Conservation (phyloP, 2,329 filamentous ascomycete genomes). For the Fusarium devonianum region DNA sequence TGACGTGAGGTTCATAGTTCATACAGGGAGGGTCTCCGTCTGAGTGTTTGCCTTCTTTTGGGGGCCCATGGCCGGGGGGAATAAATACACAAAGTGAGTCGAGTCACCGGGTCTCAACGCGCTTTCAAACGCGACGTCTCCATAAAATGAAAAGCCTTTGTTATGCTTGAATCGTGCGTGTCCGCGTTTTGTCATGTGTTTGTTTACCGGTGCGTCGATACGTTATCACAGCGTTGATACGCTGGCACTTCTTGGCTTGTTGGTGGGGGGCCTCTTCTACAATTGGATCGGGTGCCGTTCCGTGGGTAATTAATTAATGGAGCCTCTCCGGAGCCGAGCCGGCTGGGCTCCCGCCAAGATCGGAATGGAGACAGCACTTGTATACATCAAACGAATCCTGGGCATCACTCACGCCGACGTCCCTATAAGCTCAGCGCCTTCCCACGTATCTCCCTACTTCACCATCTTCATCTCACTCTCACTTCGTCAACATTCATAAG, state of each 20-base stretch:
- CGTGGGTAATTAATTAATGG: slow-evolving; percentile 9
- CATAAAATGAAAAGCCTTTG: background rate
- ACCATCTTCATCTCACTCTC: no score
- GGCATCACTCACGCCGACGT: no score
- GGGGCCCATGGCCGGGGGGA: no score
- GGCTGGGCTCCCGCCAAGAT: no score
- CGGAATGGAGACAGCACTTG: no score
- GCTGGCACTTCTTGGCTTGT: slow-evolving; percentile 22
- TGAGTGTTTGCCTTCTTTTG: slow-evolving; percentile 25
- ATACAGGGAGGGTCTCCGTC: no score
- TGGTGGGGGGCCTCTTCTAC: slow-evolving; percentile 2
- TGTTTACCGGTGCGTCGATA: slow-evolving; percentile 13
- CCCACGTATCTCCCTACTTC: no score
- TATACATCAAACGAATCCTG: no score
- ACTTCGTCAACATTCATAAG: no score
- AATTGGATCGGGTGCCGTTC: slow-evolving; percentile 3
- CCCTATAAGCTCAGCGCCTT: no score
- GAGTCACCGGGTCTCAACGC: background rate
- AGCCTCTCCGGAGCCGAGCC: slow-evolving; percentile 3
- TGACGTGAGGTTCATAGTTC: slow-evolving; percentile 3
- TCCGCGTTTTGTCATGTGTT: slow-evolving; percentile 10
- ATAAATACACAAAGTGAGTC: no score
- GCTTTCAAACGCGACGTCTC: slow-evolving; percentile 1
- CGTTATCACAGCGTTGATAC: slow-evolving; percentile 28
- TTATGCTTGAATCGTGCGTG: slow-evolving; percentile 1